Conservation (phyloP, 805 yeast species). For the Cyberlindnera veronae region DNA sequence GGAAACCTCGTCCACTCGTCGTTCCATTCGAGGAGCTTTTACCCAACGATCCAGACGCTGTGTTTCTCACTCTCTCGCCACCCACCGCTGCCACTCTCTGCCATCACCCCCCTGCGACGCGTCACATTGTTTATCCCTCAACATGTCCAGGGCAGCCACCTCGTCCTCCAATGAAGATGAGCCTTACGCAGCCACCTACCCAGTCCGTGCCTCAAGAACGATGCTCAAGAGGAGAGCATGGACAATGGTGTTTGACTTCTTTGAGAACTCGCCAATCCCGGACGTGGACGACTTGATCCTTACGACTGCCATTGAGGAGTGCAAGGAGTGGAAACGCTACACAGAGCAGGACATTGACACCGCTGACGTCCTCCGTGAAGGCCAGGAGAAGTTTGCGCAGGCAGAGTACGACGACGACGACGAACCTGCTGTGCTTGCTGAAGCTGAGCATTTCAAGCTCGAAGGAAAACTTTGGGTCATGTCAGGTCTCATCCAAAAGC, state of each 20-base stretch:
- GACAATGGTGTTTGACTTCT: conserved; percentile 6
- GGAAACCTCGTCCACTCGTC: no score
- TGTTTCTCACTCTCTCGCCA: no score
- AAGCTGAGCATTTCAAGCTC: neutral
- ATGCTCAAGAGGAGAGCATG: conserved; percentile 7
- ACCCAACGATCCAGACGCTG: no score
- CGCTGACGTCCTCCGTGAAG: neutral
- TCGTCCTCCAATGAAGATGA: no score
- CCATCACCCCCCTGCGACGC: no score
- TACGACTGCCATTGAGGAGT: conserved; percentile 13
- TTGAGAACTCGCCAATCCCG: conserved; percentile 10
- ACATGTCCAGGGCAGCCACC: no score
- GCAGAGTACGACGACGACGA: conserved; percentile 5
- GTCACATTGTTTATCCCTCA: no score
- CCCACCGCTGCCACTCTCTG: no score
- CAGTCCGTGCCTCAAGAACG: conserved; percentile 12
- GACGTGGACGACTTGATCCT: conserved; percentile 5
- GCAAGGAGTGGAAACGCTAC: conserved; percentile 20
- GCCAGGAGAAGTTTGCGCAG: neutral
- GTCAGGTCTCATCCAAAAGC: conserved; percentile 22
- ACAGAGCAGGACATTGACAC: conserved; percentile 20
- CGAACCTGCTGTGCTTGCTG: neutral
- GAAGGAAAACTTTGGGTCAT: conserved; percentile 20
- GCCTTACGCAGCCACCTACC: no score
- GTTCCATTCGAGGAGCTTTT: no score